Percentiles rank a stretch among this genome's conserved stretches.
Evolutionary conservation across 768 basidiomycete species (phyloP).

Genomic region (Serendipita sp.): DNA sequence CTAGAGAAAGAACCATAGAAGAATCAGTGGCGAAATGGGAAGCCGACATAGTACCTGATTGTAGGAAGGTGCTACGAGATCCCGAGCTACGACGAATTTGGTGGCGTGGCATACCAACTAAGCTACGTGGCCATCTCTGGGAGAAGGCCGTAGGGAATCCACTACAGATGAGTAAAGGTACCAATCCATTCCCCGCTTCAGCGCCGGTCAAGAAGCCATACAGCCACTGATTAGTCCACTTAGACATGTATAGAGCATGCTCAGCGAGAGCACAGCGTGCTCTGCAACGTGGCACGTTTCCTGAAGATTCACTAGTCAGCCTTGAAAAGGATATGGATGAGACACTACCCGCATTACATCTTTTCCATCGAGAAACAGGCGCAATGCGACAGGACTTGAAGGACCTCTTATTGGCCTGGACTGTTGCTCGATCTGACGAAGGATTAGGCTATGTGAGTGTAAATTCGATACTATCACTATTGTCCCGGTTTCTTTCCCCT

Average conservation of each 20-base stretch:
- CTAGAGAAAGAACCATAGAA: constrained; percentile 52
- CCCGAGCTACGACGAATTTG: constrained; percentile 52
- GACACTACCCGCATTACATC: constrained; percentile 62
- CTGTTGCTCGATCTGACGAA: constrained; percentile 70
- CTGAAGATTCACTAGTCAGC: constrained; percentile 38
- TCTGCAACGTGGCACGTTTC: constrained; percentile 47
- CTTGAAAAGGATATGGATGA: constrained; percentile 62
- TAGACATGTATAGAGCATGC: constrained; percentile 61
- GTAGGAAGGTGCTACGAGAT: constrained; percentile 56
- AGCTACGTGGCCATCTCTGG: constrained; percentile 69
- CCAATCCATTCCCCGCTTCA: constrained; percentile 10
- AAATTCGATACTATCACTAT: background rate
- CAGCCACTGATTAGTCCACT: background rate
- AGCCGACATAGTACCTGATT: constrained; percentile 63
- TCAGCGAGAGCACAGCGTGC: constrained; percentile 59
- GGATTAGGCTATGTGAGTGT: constrained; percentile 50
- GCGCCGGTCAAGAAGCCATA: background rate
- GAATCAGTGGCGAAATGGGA: constrained; percentile 64
- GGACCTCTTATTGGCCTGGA: constrained; percentile 77
- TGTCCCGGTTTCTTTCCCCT: background rate
- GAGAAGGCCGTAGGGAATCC: constrained; percentile 72
- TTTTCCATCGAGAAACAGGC: constrained; percentile 61
- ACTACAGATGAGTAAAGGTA: constrained; percentile 69
- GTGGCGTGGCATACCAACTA: constrained; percentile 81
- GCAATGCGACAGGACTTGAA: constrained; percentile 70